Base-by-base conservation (phyloP, 805 yeast genomes). In the Metschnikowia sp. region DNA sequence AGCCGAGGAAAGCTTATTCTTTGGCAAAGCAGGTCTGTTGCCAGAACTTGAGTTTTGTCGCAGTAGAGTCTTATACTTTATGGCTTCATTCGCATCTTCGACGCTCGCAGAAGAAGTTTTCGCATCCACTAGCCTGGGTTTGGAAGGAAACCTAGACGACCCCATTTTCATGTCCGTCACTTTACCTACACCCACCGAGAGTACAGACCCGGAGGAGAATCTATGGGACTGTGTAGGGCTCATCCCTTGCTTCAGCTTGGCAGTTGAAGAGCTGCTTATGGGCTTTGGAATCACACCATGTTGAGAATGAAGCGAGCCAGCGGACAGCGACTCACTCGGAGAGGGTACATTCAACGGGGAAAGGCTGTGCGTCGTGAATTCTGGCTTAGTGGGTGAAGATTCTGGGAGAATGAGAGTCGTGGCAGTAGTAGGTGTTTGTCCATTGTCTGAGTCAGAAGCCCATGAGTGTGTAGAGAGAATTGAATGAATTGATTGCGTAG, bases 171-270 rank as follows among this genome's bases (percentile, higher is more conserved):
- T 35, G 29, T 56, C 56, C 8, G 69, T 58, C 1, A 72, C 55
- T 45, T 70, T 71, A 7, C 77, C 77, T 10, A 75, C 71, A 1
- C 77, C 77, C 56, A 68, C 63, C 1, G 74, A 68, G 28, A 71
- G 53, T 4, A 71, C 48, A 2, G 74, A 63, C 0, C 72, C 75
- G 3, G 66, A 59, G 7, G 75, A 70, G 39, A 61, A 68, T 39
- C 76, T 53, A 39, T 69, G 64, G 13, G 73, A 63, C 29, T 60
- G 62, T 11, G 55, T 50, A 11, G 55, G 56, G 36, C 58, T 56
- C 12, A 56, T 32, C 8, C 37, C 44, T 3, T 46, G 35, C 38
- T 42, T 46, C 32, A 22, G 32, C 26, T 40, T 46, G 39, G 19
- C 44, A 10, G 39, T 28, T 8, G 50, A 37, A n/a, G 43, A 22